Evolutionary conservation across 306 rosid species (phyloP), one percentile per base, ranked within the genome.

Genomic region (Calophaca sinica): DNA sequence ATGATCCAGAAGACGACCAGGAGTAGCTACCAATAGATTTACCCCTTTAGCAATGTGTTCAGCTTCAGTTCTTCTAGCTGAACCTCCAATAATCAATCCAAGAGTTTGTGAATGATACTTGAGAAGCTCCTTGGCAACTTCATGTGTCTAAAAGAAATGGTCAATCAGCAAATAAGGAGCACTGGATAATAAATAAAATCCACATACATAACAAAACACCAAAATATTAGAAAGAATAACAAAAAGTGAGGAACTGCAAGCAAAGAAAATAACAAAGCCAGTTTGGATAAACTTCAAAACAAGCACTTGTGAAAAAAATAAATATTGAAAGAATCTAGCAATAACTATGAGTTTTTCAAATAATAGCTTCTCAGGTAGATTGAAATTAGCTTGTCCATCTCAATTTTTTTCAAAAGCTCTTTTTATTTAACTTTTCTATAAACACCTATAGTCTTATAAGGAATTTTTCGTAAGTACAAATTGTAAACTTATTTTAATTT

Each of bases 1-100:
- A 86, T 94, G 98, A 76, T 94, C 98, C 50, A 94, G 88, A 80
- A 94, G 97, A 45, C 98, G 98, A 70, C 98, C 98, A 14, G 98
- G 97, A 41, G 98, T 94, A 53, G 84, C 98, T 39, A 94, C 94
- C 80, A 94, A 78, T 31, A 94, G 63, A 79, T 94, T 94, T 7
- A 84, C 82, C 72, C 98, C 98, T 78, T 91, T 94, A 32, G 82
- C 86, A 54, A 94, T 52, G n/a, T 94, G 89, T 38, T 88, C 96
- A 55, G 97, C 97, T 88, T 94, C 97, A 15, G 83, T 78, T 83
- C 84, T 90, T 79, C 98, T 88, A 68, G 94, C 79, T 2, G 93
- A 64, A 80, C 97, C 98, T 66, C 98, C 97, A 33, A 90, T 91
- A 82, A 91, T 86, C 77, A 89, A 74, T 42, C 88, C 98, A 32